Base-by-base conservation (phyloP, 2,329 filamentous ascomycete species). In the Scortechinia acanthostroma region DNA sequence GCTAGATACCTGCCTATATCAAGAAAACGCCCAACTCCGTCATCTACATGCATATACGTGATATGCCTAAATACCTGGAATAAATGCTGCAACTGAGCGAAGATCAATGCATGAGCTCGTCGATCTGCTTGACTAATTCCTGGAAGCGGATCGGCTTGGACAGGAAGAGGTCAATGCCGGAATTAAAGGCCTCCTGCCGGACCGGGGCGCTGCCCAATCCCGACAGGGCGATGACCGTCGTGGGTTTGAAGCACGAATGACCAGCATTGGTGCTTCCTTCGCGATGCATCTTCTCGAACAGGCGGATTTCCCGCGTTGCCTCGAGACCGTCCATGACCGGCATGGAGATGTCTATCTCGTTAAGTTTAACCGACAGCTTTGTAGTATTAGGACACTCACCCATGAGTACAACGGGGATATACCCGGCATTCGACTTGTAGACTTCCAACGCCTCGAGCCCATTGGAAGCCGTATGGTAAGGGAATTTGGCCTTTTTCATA, bases 161-260 rank as follows among this genome's bases (percentile, higher is more conserved):
- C 16, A 79, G 51, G 45, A 76, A 77, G 4, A 76, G 46, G 48
- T 79, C 73, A 4, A 78, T 63, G 1, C 75, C 75, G 43, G 66
- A 72, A 1, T 65, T 69, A 43, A 73, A 67, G 0, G 74, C 73
- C 48, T 77, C 70, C 28, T 67, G 62, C 43, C 69, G 63, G 1
- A 70, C 71, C 44, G 68, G 67, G 1, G 65, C 62, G 43, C 69
- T 73, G 1, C 71, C 74, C 19, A 76, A 57, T 0, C 73, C 74
- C 1, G 74, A 77, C 20, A 77, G 53, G 0, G 74, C 74, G 42
- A 77, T 70, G 21, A 77, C 66, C 0, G 64, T 69, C 0, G 69
- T 65, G 1, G 64, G 65, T n/a, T 30, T 30, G 25, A 10, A 30
- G n/a, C n/a, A n/a, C n/a, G n/a, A n/a, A n/a, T n/a, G n/a, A n/a